Conservation (phyloP, 257 asterid species). For the Oldenlandia corymbosa region DNA sequence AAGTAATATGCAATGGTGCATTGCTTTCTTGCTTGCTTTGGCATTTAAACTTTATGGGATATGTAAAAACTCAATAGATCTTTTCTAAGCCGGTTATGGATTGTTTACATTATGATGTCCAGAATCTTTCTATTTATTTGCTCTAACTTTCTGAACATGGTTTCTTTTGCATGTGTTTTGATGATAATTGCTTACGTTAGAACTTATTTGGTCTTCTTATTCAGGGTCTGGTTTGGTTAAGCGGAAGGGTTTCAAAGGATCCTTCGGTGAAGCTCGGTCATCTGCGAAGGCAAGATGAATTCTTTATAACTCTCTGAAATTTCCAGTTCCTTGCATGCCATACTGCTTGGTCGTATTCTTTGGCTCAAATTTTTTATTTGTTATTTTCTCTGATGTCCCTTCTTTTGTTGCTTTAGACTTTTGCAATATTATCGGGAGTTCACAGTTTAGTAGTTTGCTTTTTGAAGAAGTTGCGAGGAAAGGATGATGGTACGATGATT, state of each 20-base stretch:
- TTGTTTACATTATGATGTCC: background rate
- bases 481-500: constrained; percentile 70
- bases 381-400: constrained; percentile 2
- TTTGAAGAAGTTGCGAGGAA: constrained; percentile 75
- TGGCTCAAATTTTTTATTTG: background rate
- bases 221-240: constrained; percentile 69
- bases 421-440: constrained; percentile 85
- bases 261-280: constrained; percentile 70
- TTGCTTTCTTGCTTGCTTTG: background rate
- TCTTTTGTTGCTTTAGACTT: constrained; percentile 42
- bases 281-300: constrained; percentile 62
- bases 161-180: background rate
- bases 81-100: background rate
- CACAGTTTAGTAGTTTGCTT: constrained; percentile 85
- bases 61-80: background rate
- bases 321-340: background rate
- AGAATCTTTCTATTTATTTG: background rate
- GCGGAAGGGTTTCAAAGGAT: constrained; percentile 75
- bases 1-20: background rate
- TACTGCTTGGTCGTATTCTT: background rate
- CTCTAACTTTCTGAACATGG: background rate
- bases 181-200: background rate
- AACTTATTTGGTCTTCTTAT: background rate
- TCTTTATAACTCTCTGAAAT: constrained; percentile 5
- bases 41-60: background rate